phyloP scores from a whole-genome alignment of 2,329 filamentous ascomycete genomes.

The Westerdykella ornata region DNA sequence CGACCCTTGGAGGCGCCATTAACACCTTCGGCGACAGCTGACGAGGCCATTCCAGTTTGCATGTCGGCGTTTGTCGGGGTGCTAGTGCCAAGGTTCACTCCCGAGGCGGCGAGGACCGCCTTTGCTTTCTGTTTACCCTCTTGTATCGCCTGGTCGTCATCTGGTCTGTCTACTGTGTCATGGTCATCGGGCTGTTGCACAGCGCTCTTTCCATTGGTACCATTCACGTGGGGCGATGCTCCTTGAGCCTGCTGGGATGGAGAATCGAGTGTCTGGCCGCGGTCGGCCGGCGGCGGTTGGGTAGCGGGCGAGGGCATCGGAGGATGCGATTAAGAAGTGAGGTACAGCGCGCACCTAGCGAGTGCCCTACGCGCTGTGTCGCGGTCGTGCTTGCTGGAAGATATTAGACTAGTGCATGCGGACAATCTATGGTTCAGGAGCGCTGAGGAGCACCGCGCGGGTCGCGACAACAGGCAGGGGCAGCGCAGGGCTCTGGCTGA shows the following conservation, averaged over 20 bases:
- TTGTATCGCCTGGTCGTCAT: constrained; percentile 44
- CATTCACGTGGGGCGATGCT: constrained; percentile 26
- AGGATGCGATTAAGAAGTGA: constrained; percentile 6
- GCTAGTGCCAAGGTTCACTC: constrained; percentile 32
- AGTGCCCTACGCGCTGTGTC: background rate
- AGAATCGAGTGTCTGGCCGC: constrained; percentile 16
- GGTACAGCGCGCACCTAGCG: background rate
- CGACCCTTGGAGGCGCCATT: constrained; percentile 47
- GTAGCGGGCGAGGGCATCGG: constrained; percentile 35
- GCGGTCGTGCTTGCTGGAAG: too few relatives aligned
- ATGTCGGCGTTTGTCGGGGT: constrained; percentile 22
- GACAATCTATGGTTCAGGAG: constrained; percentile 16
- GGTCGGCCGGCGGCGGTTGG: constrained; percentile 13
- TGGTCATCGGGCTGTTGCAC: constrained; percentile 29
- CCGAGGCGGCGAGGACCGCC: constrained; percentile 52
- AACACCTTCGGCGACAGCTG: constrained; percentile 33
- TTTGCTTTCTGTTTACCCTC: constrained; percentile 57
- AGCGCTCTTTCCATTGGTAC: constrained; percentile 26
- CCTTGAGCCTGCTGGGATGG: constrained; percentile 19
- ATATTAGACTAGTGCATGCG: too few relatives aligned
- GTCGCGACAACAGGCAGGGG: constrained; percentile 23
- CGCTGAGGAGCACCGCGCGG: constrained; percentile 20
- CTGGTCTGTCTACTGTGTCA: constrained; percentile 18
- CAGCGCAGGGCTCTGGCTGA: constrained; percentile 8
- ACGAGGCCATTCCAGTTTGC: constrained; percentile 20